A percentile compares a stretch with the other conserved stretches of the same genome.
These are phyloP conservation scores for Herpetomonas muscarum DNA, from an alignment of 208 protist genomes.

Conservation along the genomic window DNA sequence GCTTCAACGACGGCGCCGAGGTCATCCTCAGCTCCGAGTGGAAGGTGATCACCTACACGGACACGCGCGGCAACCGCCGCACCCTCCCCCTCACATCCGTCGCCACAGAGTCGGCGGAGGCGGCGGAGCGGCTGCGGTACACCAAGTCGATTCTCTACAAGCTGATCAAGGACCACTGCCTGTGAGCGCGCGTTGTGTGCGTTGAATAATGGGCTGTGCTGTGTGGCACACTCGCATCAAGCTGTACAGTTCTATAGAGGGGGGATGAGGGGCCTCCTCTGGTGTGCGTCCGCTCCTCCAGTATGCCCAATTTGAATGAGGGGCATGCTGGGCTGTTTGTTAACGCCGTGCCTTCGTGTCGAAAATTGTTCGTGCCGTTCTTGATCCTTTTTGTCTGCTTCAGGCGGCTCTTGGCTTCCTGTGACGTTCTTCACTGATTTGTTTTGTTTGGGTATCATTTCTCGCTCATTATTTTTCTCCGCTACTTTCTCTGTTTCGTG, in stretches of 20 bases:
- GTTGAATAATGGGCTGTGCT: background rate
- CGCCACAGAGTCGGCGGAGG: slow-evolving; percentile 27
- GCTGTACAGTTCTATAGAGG: background rate
- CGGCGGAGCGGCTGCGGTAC: slow-evolving; percentile 28
- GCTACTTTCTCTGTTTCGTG: too few species aligned
- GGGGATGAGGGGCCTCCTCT: too few species aligned
- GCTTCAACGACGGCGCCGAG: slow-evolving; percentile 92
- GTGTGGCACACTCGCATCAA: background rate
- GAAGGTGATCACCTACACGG: slow-evolving; percentile 86
- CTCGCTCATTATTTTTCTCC: too few species aligned
- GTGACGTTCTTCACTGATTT: too few species aligned
- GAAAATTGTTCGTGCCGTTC: too few species aligned
- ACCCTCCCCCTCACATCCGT: slow-evolving; percentile 34
- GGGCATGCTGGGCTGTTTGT: too few species aligned
- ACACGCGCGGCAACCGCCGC: slow-evolving; percentile 27
- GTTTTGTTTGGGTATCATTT: too few species aligned
- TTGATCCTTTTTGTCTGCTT: too few species aligned
- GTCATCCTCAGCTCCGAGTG: slow-evolving; percentile 90
- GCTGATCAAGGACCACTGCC: slow-evolving; percentile 30
- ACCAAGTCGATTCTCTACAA: slow-evolving; percentile 34
- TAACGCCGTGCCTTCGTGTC: too few species aligned
- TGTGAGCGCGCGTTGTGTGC: slow-evolving; percentile 12
- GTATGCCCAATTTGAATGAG: too few species aligned
- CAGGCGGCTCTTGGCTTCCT: too few species aligned
- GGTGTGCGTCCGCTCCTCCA: too few species aligned